These are phyloP conservation scores for Elaeagnus macrophylla DNA, from an alignment of 306 rosid species.

Conservation along the genomic window DNA sequence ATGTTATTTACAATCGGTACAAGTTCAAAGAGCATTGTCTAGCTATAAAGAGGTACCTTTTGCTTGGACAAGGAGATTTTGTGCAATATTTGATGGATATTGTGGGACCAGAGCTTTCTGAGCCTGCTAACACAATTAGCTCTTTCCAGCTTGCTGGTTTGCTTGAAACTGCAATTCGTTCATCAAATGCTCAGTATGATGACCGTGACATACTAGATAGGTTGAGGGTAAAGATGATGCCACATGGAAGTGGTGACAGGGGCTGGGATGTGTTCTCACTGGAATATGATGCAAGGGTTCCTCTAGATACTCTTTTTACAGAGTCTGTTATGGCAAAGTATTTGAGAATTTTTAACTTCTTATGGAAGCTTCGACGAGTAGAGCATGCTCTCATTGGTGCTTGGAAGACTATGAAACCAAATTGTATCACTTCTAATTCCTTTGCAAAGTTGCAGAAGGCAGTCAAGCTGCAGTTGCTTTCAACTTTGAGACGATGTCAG, in stretches of 20 bases:
- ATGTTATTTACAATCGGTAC: conserved; percentile 66
- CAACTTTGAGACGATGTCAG: conserved; percentile 90
- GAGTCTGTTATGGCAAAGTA: conserved; percentile 93
- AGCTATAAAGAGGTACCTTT: conserved; percentile 81
- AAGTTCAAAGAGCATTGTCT: conserved; percentile 95
- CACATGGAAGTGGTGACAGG: conserved; percentile 83
- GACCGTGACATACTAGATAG: conserved; percentile 91
- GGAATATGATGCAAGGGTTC: conserved; percentile 88
- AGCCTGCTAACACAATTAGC: conserved; percentile 89
- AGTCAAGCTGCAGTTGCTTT: conserved; percentile 67
- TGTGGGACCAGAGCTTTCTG: conserved; percentile 94
- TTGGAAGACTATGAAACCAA: conserved; percentile 97
- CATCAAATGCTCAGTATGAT: conserved; percentile 93
- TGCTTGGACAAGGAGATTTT: conserved; percentile 96
- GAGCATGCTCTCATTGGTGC: conserved; percentile 95
- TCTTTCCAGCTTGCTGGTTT: conserved; percentile 84
- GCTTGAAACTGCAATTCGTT: conserved; percentile 82
- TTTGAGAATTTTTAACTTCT: conserved; percentile 77
- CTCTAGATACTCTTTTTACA: conserved; percentile 82
- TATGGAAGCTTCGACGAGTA: conserved; percentile 94
- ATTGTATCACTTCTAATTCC: conserved; percentile 77
- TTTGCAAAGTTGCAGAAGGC: conserved; percentile 58
- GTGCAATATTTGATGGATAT: conserved; percentile 95
- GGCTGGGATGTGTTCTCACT: conserved; percentile 98
- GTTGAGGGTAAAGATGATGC: conserved; percentile 92